Conservation (phyloP, 768 basidiomycete species). For the Crucibulum laeve region DNA sequence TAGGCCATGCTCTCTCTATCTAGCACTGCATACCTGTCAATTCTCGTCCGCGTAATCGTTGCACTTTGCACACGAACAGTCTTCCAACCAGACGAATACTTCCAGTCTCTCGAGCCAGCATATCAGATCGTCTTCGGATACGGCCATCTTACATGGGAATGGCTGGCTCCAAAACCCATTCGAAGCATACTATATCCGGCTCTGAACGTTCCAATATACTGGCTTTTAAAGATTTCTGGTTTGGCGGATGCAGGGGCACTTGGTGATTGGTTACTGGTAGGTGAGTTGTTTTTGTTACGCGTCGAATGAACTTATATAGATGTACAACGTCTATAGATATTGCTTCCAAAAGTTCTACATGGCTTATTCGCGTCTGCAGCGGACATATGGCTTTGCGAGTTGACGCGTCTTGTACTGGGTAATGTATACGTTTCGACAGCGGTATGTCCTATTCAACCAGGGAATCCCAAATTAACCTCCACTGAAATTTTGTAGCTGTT, state of each 20-base stretch:
- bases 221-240: constrained; percentile 51
- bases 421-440: constrained; percentile 50
- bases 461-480: constrained; percentile 1
- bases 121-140: constrained; percentile 87
- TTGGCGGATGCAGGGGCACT: constrained; percentile 39
- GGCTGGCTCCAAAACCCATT: constrained; percentile 67
- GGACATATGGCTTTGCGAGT: constrained; percentile 67
- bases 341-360: constrained; percentile 71
- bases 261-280: constrained; percentile 57
- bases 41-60: constrained; percentile 50
- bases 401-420: constrained; percentile 58
- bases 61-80: constrained; percentile 75
- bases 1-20: not conserved
- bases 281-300: constrained; percentile 22
- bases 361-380: constrained; percentile 75
- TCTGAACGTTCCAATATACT: constrained; percentile 77
- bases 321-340: constrained; percentile 43
- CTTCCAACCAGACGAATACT: constrained; percentile 98
- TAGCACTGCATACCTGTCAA: constrained; percentile 23
- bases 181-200: constrained; percentile 80
- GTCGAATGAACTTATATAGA: constrained; percentile 3
- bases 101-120: constrained; percentile 91
- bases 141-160: constrained; percentile 95
- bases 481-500: constrained; percentile 46
- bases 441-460: constrained; percentile 50